Percentiles rank a stretch among this genome's conserved stretches.
phyloP scores from a whole-genome alignment of 495 filamentous ascomycete genomes.

The Hyaloscypha bicolor region DNA sequence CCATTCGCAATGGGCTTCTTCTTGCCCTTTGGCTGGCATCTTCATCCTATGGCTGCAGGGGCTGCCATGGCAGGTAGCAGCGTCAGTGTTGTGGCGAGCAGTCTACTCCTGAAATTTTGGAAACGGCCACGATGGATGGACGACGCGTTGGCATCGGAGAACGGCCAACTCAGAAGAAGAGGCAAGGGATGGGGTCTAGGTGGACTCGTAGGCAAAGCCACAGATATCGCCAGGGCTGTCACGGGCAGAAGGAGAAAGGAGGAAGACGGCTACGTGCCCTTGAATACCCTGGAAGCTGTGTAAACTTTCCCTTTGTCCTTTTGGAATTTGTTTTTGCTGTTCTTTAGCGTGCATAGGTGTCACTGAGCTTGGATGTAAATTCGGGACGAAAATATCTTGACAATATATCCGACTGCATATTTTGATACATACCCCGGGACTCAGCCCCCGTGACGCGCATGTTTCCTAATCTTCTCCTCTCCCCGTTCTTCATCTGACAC shows the following conservation, averaged over 20 bases:
- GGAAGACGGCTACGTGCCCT: conserved; percentile 60
- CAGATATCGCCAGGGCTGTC: conserved; percentile 39
- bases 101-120: conserved; percentile 86
- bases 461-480: too few species aligned
- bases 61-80: conserved; percentile 92
- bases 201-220: conserved; percentile 40
- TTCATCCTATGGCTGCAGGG: conserved; percentile 94
- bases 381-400: neutral
- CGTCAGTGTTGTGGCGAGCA: conserved; percentile 86
- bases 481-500: too few species aligned
- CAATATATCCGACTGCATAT: neutral
- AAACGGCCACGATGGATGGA: conserved; percentile 88
- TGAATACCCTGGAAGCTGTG: conserved; percentile 38
- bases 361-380: neutral
- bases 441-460: neutral
- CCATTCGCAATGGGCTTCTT: conserved; percentile 97
- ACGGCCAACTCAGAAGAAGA: conserved; percentile 42
- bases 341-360: neutral
- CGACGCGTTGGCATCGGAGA: conserved; percentile 63
- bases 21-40: conserved; percentile 80
- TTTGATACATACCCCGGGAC: neutral
- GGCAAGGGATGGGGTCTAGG: conserved; percentile 50
- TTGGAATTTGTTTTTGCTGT: neutral
- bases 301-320: conserved; percentile 16
- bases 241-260: conserved; percentile 42